Percentiles rank a stretch among this genome's conserved stretches.
Evolutionary conservation across 169 alveolate species (phyloP).

Genomic region (Plasmodium chabaudi): DNA sequence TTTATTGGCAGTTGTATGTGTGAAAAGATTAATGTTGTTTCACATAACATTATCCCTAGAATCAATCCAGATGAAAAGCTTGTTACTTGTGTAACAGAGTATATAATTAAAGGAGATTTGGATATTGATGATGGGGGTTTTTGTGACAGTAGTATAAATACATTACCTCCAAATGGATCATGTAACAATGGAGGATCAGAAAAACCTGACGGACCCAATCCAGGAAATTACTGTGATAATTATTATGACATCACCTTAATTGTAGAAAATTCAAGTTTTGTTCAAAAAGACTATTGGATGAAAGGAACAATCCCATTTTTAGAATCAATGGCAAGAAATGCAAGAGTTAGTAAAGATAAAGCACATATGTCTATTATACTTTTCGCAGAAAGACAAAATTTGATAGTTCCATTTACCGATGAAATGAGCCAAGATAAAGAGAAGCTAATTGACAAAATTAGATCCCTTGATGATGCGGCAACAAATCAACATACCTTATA

Average conservation of each 20-base stretch:
- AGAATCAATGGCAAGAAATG: constrained; percentile 67
- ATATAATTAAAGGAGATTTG: constrained; percentile 44
- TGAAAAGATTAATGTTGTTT: constrained; percentile 17
- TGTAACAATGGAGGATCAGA: neutral
- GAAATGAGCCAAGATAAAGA: constrained; percentile 65
- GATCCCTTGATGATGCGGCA: constrained; percentile 28
- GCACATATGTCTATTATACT: constrained; percentile 66
- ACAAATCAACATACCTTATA: constrained; percentile 28
- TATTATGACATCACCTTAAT: constrained; percentile 62
- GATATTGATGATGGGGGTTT: constrained; percentile 56
- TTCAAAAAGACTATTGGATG: constrained; percentile 68
- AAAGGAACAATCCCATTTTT: constrained; percentile 69
- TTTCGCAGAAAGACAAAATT: constrained; percentile 25
- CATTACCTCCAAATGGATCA: constrained; percentile 12
- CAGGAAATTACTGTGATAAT: constrained; percentile 60
- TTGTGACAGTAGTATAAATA: constrained; percentile 17
- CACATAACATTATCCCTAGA: constrained; percentile 29
- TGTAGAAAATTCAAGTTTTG: constrained; percentile 61
- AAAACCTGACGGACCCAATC: neutral
- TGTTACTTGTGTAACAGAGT: constrained; percentile 45
- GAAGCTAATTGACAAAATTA: constrained; percentile 45
- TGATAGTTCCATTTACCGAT: constrained; percentile 70
- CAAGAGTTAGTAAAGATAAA: constrained; percentile 61
- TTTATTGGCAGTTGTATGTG: neutral
- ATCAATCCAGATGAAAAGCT: constrained; percentile 10